phyloP scores from a whole-genome alignment of 2,329 filamentous ascomycete species.

The Botrytis byssoidea region DNA sequence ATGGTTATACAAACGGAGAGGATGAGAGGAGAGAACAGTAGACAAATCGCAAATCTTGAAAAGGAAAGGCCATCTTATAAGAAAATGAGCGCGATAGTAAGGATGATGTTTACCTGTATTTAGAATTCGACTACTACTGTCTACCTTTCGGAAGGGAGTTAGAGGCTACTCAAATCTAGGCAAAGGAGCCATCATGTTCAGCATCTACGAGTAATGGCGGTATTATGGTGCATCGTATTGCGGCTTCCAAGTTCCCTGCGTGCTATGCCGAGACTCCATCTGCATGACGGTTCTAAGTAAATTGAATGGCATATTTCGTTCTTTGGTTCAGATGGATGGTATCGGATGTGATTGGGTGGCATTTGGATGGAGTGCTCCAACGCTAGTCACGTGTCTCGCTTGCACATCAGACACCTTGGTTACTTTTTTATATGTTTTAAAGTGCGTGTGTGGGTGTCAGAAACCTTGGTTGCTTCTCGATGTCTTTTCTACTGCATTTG shows the following conservation, averaged over 20 bases:
- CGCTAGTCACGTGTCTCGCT: neutral
- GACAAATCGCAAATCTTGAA: neutral
- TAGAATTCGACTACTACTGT: neutral
- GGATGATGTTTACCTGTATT: neutral
- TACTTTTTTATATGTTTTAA: neutral
- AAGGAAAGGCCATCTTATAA: neutral
- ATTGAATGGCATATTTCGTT: neutral
- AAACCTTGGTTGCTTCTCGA: neutral
- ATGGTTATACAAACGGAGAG: neutral
- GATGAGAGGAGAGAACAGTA: neutral
- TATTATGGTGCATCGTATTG: neutral
- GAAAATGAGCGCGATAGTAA: too few species aligned
- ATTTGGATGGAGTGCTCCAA: neutral
- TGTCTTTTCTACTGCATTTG: neutral
- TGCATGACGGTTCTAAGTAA: neutral
- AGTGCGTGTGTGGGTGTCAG: neutral
- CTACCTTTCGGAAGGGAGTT: neutral
- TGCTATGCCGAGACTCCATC: neutral
- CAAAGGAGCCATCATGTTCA: neutral
- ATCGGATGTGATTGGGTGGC: neutral
- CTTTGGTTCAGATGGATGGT: neutral
- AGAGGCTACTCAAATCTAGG: neutral
- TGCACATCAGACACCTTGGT: neutral
- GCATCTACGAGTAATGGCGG: neutral
- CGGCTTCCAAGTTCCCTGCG: neutral